Evolutionary conservation across 441 rosid genomes (phyloP).

Genomic region (Croton laevigatus): DNA sequence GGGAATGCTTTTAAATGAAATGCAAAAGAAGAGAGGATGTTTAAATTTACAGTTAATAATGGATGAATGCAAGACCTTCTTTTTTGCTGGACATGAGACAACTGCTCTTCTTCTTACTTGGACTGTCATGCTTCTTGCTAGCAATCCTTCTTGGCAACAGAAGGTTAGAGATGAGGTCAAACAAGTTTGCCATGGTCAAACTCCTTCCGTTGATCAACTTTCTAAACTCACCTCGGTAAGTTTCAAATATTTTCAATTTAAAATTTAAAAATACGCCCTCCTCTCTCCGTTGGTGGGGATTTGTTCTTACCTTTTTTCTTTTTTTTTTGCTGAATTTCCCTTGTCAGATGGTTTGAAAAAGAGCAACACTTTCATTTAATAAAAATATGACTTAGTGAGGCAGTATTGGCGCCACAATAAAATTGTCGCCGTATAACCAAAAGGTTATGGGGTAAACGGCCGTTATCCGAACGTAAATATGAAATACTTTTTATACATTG

Average conservation of each 20-base stretch:
- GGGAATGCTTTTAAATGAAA: constrained; percentile 76
- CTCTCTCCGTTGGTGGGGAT: too few relatives aligned
- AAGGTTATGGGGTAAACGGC: too few relatives aligned
- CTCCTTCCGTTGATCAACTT: constrained; percentile 64
- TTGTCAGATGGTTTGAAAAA: too few relatives aligned
- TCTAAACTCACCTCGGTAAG: constrained; percentile 68
- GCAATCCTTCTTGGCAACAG: constrained; percentile 81
- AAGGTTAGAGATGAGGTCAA: constrained; percentile 60
- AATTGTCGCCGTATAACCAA: too few relatives aligned
- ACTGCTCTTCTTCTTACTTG: constrained; percentile 87
- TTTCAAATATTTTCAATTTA: not conserved
- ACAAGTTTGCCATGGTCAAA: constrained; percentile 57
- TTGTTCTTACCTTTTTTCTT: not conserved
- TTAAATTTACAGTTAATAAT: constrained; percentile 72
- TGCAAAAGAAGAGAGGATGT: constrained; percentile 44
- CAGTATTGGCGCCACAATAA: too few relatives aligned
- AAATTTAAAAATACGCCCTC: too few relatives aligned
- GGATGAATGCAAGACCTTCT: constrained; percentile 97
- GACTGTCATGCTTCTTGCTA: constrained; percentile 84
- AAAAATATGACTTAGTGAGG: too few relatives aligned
- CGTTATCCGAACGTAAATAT: too few relatives aligned
- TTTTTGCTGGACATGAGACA: constrained; percentile 96
- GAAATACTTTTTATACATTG: too few relatives aligned
- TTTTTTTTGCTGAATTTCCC: too few relatives aligned
- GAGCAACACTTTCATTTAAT: too few relatives aligned